Conservation (phyloP, 2,329 filamentous ascomycete genomes). For the Didymella glomerata region DNA sequence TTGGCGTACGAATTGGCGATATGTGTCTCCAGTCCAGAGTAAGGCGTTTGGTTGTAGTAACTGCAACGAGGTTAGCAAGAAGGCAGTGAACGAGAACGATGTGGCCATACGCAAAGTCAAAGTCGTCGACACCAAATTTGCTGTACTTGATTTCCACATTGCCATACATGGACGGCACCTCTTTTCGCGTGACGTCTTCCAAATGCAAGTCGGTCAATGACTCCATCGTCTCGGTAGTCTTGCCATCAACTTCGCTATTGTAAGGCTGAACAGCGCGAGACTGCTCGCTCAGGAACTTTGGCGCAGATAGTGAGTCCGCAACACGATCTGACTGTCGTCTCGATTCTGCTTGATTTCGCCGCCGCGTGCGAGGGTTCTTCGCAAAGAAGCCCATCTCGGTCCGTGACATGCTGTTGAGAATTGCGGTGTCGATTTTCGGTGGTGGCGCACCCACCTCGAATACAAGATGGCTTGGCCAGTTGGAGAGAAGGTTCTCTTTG, state of each 20-base stretch:
- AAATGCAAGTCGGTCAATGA: conserved; percentile 73
- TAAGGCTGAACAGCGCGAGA: conserved; percentile 68
- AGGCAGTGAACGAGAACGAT: not conserved
- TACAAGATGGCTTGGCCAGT: conserved; percentile 84
- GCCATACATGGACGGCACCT: conserved; percentile 87
- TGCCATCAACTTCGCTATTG: conserved; percentile 38
- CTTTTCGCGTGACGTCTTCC: conserved; percentile 75
- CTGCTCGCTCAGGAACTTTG: conserved; percentile 95
- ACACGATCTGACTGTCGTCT: conserved; percentile 70
- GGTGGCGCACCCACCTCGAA: conserved; percentile 88
- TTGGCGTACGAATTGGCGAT: conserved; percentile 98
- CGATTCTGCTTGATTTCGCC: conserved; percentile 84
- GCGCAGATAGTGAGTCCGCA: conserved; percentile 72
- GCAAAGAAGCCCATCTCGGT: conserved; percentile 81
- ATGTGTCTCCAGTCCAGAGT: conserved; percentile 93
- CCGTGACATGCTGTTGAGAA: conserved; percentile 73
- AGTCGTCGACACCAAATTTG: conserved; percentile 98
- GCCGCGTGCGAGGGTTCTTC: conserved; percentile 74
- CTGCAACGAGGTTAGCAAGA: conserved; percentile 54
- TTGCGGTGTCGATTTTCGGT: conserved; percentile 73
- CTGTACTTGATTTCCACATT: conserved; percentile 99
- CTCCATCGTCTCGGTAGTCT: conserved; percentile 65
- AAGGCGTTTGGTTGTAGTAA: conserved; percentile 92
- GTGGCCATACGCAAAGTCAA: conserved; percentile 82
- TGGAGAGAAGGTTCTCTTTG: conserved; percentile 83